Conservation (phyloP, 2,329 filamentous ascomycete genomes). For the Aureobasidium lini region DNA sequence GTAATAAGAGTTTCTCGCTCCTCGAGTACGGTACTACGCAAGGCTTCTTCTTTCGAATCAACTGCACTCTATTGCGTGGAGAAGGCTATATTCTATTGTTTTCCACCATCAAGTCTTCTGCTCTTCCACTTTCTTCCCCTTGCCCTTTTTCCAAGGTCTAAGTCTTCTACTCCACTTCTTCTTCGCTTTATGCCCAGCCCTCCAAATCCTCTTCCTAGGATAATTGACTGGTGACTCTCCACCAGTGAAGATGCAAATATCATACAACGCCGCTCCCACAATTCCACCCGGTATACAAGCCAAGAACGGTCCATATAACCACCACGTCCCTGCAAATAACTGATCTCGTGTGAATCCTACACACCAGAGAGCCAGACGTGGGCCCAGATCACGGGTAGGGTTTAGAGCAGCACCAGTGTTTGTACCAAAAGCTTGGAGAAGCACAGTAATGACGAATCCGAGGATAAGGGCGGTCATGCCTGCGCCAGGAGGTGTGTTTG, state of each 20-base stretch:
- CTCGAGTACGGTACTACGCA: too few relatives aligned
- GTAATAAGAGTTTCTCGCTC: too few relatives aligned
- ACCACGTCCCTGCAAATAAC: conserved; percentile 35
- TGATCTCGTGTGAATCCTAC: conserved; percentile 35
- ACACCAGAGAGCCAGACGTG: conserved; percentile 38
- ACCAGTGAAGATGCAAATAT: conserved; percentile 42
- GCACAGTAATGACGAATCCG: conserved; percentile 35
- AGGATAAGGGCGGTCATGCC: conserved; percentile 46
- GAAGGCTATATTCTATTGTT: background rate
- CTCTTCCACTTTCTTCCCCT: background rate
- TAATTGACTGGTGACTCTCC: conserved; percentile 48
- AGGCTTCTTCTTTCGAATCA: too few relatives aligned
- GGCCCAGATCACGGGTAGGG: conserved; percentile 44
- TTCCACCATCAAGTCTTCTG: background rate
- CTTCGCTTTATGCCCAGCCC: conserved; percentile 13
- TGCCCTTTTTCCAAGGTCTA: background rate
- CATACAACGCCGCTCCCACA: conserved; percentile 40
- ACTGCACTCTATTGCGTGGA: background rate
- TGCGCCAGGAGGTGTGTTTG: conserved; percentile 33
- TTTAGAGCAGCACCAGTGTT: conserved; percentile 45
- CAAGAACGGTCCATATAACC: conserved; percentile 39
- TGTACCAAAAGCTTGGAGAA: conserved; percentile 36
- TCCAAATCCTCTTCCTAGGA: conserved; percentile 23
- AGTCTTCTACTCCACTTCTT: conserved; percentile 9
- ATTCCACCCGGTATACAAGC: conserved; percentile 39